Conservation (phyloP, 805 yeast genomes). For the Middelhovenomyces tepae region DNA sequence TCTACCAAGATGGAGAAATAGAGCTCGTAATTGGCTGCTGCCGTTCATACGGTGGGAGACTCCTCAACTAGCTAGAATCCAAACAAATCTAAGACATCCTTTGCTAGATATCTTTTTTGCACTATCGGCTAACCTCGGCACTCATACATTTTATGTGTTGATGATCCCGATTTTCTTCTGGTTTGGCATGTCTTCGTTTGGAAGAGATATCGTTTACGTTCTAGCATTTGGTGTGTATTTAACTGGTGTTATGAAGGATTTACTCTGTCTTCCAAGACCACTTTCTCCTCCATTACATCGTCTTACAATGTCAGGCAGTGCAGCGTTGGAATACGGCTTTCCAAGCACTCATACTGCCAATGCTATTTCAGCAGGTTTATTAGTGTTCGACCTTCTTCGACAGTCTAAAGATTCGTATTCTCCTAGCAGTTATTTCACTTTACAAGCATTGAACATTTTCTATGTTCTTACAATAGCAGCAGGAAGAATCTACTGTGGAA, state of each 20-base stretch:
- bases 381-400: slow-evolving; percentile 27
- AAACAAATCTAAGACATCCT: slow-evolving; percentile 39
- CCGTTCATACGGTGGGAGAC: slow-evolving; percentile 62
- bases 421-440: slow-evolving; percentile 1
- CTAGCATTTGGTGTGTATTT: slow-evolving; percentile 48
- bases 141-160: slow-evolving; percentile 88
- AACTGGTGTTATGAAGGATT: slow-evolving; percentile 74
- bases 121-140: slow-evolving; percentile 79
- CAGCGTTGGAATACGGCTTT: slow-evolving; percentile 89
- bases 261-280: slow-evolving; percentile 85
- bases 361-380: slow-evolving; percentile 71
- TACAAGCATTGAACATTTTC: slow-evolving; percentile 18
- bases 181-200: slow-evolving; percentile 54
- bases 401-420: slow-evolving; percentile 6
- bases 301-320: slow-evolving; percentile 82
- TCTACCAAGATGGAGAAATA: slow-evolving; percentile 40
- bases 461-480: slow-evolving; percentile 59
- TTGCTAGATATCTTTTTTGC: slow-evolving; percentile 68
- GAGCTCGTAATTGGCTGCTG: slow-evolving; percentile 42
- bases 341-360: slow-evolving; percentile 94
- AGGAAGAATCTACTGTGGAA: slow-evolving; percentile 91
- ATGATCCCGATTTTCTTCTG: slow-evolving; percentile 80
- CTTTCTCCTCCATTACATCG: slow-evolving; percentile 84
- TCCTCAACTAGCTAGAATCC: slow-evolving; percentile 46
- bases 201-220: slow-evolving; percentile 58